These are phyloP conservation scores for Parathielavia appendiculata DNA, from an alignment of 495 filamentous ascomycete species.

Conservation along the genomic window DNA sequence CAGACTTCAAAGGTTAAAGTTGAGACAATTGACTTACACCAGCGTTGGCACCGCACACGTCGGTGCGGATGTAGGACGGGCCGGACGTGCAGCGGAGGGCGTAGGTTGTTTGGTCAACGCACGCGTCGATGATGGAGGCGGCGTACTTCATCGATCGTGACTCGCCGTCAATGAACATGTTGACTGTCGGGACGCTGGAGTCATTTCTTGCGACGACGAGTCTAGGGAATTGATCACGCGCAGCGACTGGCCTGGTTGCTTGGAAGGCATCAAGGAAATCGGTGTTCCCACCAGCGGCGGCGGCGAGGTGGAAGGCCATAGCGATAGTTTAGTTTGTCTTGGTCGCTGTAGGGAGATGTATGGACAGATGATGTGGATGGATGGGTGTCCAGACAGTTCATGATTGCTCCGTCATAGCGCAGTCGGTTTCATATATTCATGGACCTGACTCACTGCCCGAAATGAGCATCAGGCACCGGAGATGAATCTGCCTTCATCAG, in stretches of 20 bases:
- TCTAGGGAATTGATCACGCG: background rate
- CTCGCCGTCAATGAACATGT: conserved; percentile 2
- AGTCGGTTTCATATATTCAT: too few species aligned
- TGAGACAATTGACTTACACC: background rate
- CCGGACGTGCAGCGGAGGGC: background rate
- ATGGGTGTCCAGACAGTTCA: too few species aligned
- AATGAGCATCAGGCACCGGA: too few species aligned
- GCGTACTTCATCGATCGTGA: background rate
- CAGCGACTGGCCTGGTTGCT: background rate
- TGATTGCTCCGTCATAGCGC: too few species aligned
- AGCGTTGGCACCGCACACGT: background rate
- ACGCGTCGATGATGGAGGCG: background rate
- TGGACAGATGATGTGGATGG: too few species aligned
- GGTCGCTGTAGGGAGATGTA: too few species aligned
- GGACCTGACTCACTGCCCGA: too few species aligned
- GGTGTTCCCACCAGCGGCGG: background rate
- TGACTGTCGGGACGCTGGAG: conserved; percentile 3
- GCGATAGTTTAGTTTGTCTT: background rate
- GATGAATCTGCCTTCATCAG: too few species aligned
- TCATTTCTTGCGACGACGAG: background rate
- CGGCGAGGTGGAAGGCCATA: conserved; percentile 1
- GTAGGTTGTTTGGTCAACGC: background rate
- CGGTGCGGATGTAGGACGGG: background rate
- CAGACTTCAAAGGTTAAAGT: too few species aligned
- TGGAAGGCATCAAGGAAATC: background rate